These are phyloP conservation scores for Neurospora pannonica DNA, from an alignment of 495 filamentous ascomycete genomes.

Conservation along the genomic window DNA sequence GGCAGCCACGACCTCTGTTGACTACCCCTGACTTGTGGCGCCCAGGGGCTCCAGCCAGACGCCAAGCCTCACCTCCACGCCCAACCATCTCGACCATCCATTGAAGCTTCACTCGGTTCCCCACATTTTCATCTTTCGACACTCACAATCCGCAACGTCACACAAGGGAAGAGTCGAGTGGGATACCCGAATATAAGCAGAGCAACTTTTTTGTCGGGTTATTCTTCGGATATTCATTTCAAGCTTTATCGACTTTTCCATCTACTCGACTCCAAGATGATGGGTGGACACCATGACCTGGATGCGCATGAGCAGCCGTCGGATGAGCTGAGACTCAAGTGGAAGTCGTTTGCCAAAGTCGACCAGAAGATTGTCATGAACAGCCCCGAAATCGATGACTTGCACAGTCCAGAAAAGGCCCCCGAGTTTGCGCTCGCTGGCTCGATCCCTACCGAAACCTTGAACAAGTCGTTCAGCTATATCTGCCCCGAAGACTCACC, in stretches of 20 bases:
- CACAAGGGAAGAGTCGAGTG: not conserved
- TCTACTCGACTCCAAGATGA: slow-evolving; percentile 15
- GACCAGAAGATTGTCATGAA: slow-evolving; percentile 30
- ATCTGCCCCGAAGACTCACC: slow-evolving; percentile 13
- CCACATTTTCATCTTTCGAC: not conserved
- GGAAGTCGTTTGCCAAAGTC: slow-evolving; percentile 45
- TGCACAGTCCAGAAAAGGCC: slow-evolving; percentile 18
- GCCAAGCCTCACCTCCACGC: not conserved
- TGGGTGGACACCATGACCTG: slow-evolving; percentile 37
- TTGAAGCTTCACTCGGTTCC: not conserved
- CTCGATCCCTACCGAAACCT: slow-evolving; percentile 23
- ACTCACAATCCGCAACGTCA: not conserved
- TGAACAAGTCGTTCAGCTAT: slow-evolving; percentile 29
- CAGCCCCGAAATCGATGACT: slow-evolving; percentile 35
- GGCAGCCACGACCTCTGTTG: not conserved
- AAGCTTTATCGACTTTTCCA: not conserved
- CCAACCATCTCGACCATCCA: not conserved
- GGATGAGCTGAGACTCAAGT: slow-evolving; percentile 49
- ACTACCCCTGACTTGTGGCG: not conserved
- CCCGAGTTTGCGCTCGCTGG: slow-evolving; percentile 27
- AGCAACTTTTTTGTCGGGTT: not conserved
- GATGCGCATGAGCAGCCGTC: slow-evolving; percentile 66
- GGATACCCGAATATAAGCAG: not conserved
- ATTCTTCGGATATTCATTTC: not conserved
- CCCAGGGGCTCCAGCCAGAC: not conserved